Evolutionary conservation across 805 yeast genomes (phyloP).

Genomic region (Zygosaccharomyces bisporus): DNA sequence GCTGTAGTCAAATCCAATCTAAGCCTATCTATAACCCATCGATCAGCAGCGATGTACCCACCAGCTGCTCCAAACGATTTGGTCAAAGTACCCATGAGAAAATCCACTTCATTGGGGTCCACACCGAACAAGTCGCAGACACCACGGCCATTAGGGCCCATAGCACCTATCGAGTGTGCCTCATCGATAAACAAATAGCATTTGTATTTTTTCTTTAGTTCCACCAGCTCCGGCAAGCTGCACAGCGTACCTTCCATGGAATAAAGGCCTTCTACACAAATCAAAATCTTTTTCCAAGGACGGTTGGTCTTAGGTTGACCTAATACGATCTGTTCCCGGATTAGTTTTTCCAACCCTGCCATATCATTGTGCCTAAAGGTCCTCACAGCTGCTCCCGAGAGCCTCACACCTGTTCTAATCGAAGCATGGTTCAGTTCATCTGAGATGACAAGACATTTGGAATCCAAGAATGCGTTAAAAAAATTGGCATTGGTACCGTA

Average conservation of each 20-base stretch:
- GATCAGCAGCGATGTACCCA: slow-evolving; percentile 85
- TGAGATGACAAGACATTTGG: slow-evolving; percentile 84
- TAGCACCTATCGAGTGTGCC: slow-evolving; percentile 98
- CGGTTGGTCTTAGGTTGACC: slow-evolving; percentile 95
- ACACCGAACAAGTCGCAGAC: slow-evolving; percentile 90
- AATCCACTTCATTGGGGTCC: slow-evolving; percentile 70
- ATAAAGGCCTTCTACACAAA: slow-evolving; percentile 89
- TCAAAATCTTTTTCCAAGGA: slow-evolving; percentile 86
- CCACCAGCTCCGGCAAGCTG: slow-evolving; percentile 71
- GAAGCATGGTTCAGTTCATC: slow-evolving; percentile 96
- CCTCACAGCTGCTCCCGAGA: slow-evolving; percentile 89
- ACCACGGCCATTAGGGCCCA: slow-evolving; percentile 93
- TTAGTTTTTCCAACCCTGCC: slow-evolving; percentile 66
- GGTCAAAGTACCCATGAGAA: slow-evolving; percentile 96
- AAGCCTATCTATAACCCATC: slow-evolving; percentile 65
- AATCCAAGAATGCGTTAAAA: slow-evolving; percentile 77
- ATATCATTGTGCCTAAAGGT: slow-evolving; percentile 91
- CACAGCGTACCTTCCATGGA: slow-evolving; percentile 92
- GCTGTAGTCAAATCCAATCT: slow-evolving; percentile 70
- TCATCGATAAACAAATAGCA: slow-evolving; percentile 91
- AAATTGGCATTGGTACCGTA: slow-evolving; percentile 92
- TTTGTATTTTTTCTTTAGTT: slow-evolving; percentile 76
- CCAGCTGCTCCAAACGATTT: slow-evolving; percentile 99
- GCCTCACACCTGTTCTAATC: slow-evolving; percentile 88
- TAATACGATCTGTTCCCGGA: slow-evolving; percentile 81